Evolutionary conservation across 116 monocot genomes (phyloP).

Genomic region (Zostera marina): DNA sequence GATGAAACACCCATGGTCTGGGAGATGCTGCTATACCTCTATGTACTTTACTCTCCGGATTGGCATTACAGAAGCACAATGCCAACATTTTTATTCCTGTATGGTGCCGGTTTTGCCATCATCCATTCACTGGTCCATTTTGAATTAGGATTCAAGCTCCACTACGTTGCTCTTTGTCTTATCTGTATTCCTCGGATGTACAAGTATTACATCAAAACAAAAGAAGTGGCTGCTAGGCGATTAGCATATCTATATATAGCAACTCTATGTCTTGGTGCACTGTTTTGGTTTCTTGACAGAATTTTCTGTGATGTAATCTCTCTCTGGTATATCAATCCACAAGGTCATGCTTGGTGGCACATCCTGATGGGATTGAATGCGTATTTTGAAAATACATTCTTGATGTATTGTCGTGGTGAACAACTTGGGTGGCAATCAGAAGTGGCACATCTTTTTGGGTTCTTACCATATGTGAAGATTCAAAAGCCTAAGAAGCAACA

Average conservation of each 20-base stretch:
- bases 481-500: conserved; percentile 44
- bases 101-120: conserved; percentile 47
- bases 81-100: conserved; percentile 77
- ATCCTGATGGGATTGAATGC: conserved; percentile 78
- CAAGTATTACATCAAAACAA: conserved; percentile 84
- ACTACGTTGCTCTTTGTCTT: conserved; percentile 51
- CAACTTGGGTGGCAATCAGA: conserved; percentile 55
- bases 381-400: conserved; percentile 68
- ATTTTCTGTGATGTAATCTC: conserved; percentile 38
- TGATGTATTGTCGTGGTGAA: conserved; percentile 78
- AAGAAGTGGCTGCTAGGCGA: conserved; percentile 47
- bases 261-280: conserved; percentile 27
- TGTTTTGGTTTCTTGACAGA: conserved; percentile 53
- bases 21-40: conserved; percentile 83
- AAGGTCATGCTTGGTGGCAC: conserved; percentile 92
- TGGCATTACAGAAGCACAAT: conserved; percentile 84
- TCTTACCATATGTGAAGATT: conserved; percentile 65
- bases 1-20: conserved; percentile 94
- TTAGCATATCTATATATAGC: conserved; percentile 53
- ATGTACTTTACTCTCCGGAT: conserved; percentile 82
- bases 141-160: conserved; percentile 39
- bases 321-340: conserved; percentile 57
- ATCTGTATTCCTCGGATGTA: conserved; percentile 83
- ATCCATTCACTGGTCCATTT: conserved; percentile 37
- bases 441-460: conserved; percentile 33